A percentile compares a stretch with the other conserved stretches of the same genome.
Conservation (phyloP, 2,329 filamentous ascomycete species). For the Cladophialophora chaetospira region DNA sequence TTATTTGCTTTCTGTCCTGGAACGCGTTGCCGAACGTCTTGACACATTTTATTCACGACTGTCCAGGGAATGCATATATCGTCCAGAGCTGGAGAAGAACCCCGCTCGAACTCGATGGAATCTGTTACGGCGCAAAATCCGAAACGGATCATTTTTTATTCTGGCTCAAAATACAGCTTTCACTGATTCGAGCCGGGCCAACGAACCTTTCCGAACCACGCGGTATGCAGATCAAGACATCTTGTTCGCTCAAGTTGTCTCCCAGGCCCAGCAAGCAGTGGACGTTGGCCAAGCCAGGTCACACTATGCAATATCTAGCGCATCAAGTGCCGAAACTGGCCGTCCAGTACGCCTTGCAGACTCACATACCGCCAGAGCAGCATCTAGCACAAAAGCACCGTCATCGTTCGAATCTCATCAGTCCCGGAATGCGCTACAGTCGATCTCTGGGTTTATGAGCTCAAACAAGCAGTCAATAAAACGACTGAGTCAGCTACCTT, state of each 20-base stretch:
- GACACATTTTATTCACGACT: slow-evolving; percentile 57
- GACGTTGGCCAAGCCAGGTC: slow-evolving; percentile 1
- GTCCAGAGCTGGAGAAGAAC: slow-evolving; percentile 55
- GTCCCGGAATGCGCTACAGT: slow-evolving; percentile 14
- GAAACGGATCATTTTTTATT: slow-evolving; percentile 55
- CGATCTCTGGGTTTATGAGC: slow-evolving; percentile 18
- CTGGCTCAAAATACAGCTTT: slow-evolving; percentile 15
- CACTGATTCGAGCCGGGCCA: background rate
- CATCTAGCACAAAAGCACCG: slow-evolving; percentile 3
- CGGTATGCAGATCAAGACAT: slow-evolving; percentile 18
- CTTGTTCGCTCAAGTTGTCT: slow-evolving; percentile 19
- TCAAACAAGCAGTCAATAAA: slow-evolving; percentile 20
- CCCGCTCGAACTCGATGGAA: slow-evolving; percentile 57
- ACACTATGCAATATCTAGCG: background rate
- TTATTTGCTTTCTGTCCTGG: slow-evolving; percentile 55
- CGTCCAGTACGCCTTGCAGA: slow-evolving; percentile 9
- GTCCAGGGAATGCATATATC: slow-evolving; percentile 53
- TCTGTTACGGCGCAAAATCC: slow-evolving; percentile 51
- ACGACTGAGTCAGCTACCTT: slow-evolving; percentile 21
- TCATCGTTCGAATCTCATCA: slow-evolving; percentile 19
- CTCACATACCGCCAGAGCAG: slow-evolving; percentile 20
- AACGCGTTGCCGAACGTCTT: slow-evolving; percentile 56
- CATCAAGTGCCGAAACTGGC: background rate
- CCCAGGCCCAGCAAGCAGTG: slow-evolving; percentile 16
- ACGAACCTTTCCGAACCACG: slow-evolving; percentile 18